phyloP scores from a whole-genome alignment of 225 moss, liverwort and hornwort genomes.

The Bryum argenteum region DNA sequence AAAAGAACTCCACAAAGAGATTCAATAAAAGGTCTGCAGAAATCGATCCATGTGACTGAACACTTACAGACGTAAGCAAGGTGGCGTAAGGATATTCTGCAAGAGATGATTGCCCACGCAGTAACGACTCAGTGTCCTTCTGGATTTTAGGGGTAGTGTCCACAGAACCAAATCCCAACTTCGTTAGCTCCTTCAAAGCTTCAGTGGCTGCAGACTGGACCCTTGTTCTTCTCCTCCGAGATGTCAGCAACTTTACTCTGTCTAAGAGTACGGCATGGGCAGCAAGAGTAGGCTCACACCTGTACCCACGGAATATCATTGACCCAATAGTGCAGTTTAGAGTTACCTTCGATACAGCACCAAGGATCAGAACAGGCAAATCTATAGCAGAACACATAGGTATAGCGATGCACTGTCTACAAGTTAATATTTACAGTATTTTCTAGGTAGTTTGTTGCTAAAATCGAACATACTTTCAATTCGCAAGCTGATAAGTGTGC shows the following conservation, averaged over 20 bases:
- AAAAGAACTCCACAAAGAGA: no score
- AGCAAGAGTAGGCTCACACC: conserved; percentile 71
- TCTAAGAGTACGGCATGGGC: conserved; percentile 66
- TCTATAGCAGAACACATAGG: neutral
- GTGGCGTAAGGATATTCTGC: conserved; percentile 86
- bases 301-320: conserved; percentile 36
- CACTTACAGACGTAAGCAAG: conserved; percentile 84
- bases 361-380: conserved; percentile 7
- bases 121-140: conserved; percentile 45
- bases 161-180: conserved; percentile 50
- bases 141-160: conserved; percentile 36
- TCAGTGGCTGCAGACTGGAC: conserved; percentile 71
- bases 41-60: no score
- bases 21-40: no score
- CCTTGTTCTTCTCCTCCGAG: conserved; percentile 66
- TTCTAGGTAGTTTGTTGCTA: neutral
- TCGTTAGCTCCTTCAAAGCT: conserved; percentile 59
- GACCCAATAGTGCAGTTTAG: neutral
- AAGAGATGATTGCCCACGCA: conserved; percentile 73
- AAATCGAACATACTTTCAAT: neutral
- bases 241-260: conserved; percentile 54
- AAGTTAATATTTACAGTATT: neutral
- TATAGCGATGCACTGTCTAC: neutral
- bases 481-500: neutral
- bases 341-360: neutral